These are phyloP conservation scores for Ascochyta lentis DNA, from an alignment of 2,329 filamentous ascomycete species.

Conservation along the genomic window DNA sequence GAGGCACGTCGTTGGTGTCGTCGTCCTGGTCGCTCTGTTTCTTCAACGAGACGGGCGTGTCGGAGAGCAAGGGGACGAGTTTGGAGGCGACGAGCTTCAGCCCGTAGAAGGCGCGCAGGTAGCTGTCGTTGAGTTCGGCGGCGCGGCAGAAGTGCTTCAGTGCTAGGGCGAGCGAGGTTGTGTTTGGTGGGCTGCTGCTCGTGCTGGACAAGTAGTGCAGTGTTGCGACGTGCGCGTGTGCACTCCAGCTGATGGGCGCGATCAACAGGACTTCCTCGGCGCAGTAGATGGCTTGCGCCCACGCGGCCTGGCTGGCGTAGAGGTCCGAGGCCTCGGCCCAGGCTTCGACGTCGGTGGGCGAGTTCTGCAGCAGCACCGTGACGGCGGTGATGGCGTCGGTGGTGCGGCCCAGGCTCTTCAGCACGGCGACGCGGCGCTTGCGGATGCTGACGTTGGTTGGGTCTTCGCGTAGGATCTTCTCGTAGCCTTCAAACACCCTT, in stretches of 20 bases:
- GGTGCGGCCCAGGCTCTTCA: constrained; percentile 74
- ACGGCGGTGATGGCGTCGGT: constrained; percentile 78
- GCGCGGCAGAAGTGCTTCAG: constrained; percentile 87
- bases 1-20: constrained; percentile 52
- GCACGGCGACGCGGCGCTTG: constrained; percentile 82
- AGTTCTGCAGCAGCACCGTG: constrained; percentile 77
- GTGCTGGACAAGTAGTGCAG: constrained; percentile 73
- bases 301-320: constrained; percentile 80
- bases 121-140: constrained; percentile 92
- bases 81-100: constrained; percentile 73
- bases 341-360: constrained; percentile 87
- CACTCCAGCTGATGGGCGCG: constrained; percentile 93
- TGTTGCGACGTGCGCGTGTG: constrained; percentile 88
- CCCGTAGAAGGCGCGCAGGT: constrained; percentile 90
- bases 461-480: constrained; percentile 74
- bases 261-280: constrained; percentile 89
- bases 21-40: constrained; percentile 41
- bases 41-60: constrained; percentile 25
- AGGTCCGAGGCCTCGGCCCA: constrained; percentile 92
- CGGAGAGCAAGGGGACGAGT: constrained; percentile 42
- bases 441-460: constrained; percentile 82
- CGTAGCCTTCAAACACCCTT: constrained; percentile 76
- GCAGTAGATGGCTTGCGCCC: constrained; percentile 83
- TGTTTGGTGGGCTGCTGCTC: constrained; percentile 33
- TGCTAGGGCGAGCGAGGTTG: constrained; percentile 67